phyloP scores from a whole-genome alignment of 1,139 yeast species.

The Citeromyces siamensis region DNA sequence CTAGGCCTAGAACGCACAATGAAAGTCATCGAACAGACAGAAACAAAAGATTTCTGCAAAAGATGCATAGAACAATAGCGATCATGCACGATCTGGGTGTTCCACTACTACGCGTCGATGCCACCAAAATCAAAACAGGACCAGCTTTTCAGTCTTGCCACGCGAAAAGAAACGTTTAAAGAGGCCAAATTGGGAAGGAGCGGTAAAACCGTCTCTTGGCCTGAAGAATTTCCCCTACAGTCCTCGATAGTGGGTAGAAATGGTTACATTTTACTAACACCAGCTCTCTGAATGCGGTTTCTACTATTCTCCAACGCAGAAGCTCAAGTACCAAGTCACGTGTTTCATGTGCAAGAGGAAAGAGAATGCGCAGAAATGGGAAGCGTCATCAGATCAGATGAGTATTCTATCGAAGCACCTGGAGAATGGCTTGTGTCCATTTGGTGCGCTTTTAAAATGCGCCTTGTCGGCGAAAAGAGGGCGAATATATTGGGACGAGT shows the following conservation, averaged over 20 bases:
- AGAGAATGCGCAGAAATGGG: background rate
- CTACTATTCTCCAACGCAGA: constrained; percentile 45
- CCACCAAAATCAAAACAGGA: background rate
- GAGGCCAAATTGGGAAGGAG: constrained; percentile 4
- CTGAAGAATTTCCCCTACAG: constrained; percentile 2
- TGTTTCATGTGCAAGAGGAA: constrained; percentile 47
- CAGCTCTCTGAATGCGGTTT: constrained; percentile 58
- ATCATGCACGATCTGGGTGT: too few species aligned
- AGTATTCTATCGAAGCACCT: background rate
- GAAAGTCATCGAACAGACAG: too few species aligned
- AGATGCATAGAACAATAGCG: too few species aligned
- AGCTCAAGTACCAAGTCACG: constrained; percentile 32
- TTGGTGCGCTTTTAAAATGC: background rate
- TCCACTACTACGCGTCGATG: too few species aligned
- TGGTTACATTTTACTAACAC: background rate
- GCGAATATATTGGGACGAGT: constrained; percentile 16
- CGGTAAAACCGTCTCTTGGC: constrained; percentile 5
- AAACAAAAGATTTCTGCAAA: too few species aligned
- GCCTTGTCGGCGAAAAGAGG: constrained; percentile 7
- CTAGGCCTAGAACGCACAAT: too few species aligned
- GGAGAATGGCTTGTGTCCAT: background rate
- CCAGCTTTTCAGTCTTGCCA: background rate
- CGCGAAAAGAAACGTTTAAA: constrained; percentile 2
- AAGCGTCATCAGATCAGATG: background rate
- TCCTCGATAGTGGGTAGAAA: constrained; percentile 2